Base-by-base conservation (phyloP, 2,329 filamentous ascomycete species). In the Xylaria sp. region DNA sequence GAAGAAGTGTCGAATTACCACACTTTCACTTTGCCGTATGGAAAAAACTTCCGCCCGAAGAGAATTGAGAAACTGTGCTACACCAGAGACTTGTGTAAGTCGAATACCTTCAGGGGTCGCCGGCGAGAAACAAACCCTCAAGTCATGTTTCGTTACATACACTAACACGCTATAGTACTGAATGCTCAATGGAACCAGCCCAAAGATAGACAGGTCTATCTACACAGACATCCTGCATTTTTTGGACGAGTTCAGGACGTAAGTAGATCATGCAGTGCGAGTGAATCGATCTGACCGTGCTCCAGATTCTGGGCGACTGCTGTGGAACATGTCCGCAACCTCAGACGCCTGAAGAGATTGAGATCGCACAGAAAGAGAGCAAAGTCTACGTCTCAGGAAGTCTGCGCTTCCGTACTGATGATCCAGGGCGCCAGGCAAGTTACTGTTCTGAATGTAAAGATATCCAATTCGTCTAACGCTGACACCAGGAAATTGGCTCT, bases 121-220 rank as follows among this genome's bases (percentile, higher is more conserved):
- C 13, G 16, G 23, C 18, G 34, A 47, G 5, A 10, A 13, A n/a
- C 13, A 18, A 3, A 50, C 10, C 19, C 8, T n/a, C 49, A 37
- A 9, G 5, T 37, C 37, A 39, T 48, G 13, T 3, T 3, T 23
- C 7, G 16, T 10, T 48, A 42, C 49, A 3, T 35, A 11, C 37
- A 30, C 50, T 64, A 44, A 64, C 34, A 3, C 13, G 55, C 23
- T 46, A 7, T 55, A 76, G 73, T 95, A 6, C 81, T 95, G 16
- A 94, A 95, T 67, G 89, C 89, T 0, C 90, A 95, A 70, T 95
- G 91, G 91, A 95, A 94, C 67, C 85, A 88, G 63, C 79, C 82
- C 0, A 85, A 90, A 62, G 86, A 91, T 48, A 83, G 91, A n/a
- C 78, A 86, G 30, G 87, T 92, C 1, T 84, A 90, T 62, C 78